Evolutionary conservation across 768 basidiomycete species (phyloP).

Genomic region (Lactarius tabidus): DNA sequence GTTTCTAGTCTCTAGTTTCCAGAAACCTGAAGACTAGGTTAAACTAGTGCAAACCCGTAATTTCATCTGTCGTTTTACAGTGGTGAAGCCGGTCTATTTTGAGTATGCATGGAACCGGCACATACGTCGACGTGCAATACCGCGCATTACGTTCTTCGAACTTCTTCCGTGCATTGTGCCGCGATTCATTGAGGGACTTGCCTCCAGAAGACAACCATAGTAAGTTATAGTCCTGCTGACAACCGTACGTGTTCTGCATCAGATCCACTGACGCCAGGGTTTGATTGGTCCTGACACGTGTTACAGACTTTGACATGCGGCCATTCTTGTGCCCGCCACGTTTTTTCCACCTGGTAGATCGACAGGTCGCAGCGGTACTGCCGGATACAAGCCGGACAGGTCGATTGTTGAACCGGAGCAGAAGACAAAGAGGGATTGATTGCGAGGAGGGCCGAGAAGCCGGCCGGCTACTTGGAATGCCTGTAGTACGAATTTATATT

Average conservation of each 20-base stretch:
- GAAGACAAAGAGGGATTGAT: conserved; percentile 24
- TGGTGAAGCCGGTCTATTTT: conserved; percentile 95
- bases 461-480: neutral
- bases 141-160: conserved; percentile 82
- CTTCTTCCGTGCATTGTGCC: conserved; percentile 2
- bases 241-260: conserved; percentile 57
- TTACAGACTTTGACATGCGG: conserved; percentile 84
- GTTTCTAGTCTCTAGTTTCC: too few relatives aligned
- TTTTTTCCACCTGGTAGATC: conserved; percentile 82
- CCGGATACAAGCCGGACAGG: too few relatives aligned
- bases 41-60: too few relatives aligned
- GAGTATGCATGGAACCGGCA: conserved; percentile 95
- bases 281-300: conserved; percentile 20
- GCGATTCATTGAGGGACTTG: conserved; percentile 5
- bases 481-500: neutral
- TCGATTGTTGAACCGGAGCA: conserved; percentile 33
- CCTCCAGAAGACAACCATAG: conserved; percentile 75
- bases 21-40: too few relatives aligned
- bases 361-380: conserved; percentile 73
- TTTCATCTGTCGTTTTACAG: too few relatives aligned
- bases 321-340: conserved; percentile 94
- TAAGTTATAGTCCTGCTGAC: conserved; percentile 97
- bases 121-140: conserved; percentile 94
- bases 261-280: neutral
- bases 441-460: neutral